Conservation (phyloP, 2,329 filamentous ascomycete species). For the Trichoderma aggressivum region DNA sequence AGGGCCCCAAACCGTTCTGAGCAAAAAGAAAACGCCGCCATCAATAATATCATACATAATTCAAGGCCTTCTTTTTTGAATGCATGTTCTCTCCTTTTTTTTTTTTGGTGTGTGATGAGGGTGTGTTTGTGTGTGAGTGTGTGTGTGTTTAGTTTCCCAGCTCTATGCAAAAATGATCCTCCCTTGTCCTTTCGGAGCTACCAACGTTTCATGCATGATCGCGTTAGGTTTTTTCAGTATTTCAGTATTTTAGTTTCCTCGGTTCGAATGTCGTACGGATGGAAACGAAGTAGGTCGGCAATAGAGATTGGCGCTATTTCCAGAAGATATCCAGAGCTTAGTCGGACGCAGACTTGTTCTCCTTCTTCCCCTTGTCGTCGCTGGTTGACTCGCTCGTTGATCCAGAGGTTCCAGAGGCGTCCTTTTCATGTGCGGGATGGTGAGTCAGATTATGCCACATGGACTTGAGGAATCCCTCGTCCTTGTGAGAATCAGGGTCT, state of each 20-base stretch:
- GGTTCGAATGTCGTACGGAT: conserved; percentile 1
- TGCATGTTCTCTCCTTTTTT: conserved; percentile 27
- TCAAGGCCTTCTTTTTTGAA: conserved; percentile 33
- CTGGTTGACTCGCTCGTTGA: conserved; percentile 20
- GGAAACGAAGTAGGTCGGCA: neutral
- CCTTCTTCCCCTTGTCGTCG: conserved; percentile 30
- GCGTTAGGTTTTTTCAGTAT: conserved; percentile 17
- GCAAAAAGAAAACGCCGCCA: conserved; percentile 30
- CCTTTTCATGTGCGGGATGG: conserved; percentile 55
- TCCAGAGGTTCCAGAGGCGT: conserved; percentile 28
- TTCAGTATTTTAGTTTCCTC: neutral
- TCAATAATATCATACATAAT: conserved; percentile 26
- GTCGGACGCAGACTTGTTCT: conserved; percentile 33
- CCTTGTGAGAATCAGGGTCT: conserved; percentile 57
- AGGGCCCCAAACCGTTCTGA: conserved; percentile 22
- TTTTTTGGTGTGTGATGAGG: neutral
- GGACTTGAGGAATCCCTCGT: conserved; percentile 87
- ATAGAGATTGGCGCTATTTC: conserved; percentile 17
- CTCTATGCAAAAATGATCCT: conserved; percentile 20
- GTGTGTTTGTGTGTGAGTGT: neutral
- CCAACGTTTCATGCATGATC: conserved; percentile 21
- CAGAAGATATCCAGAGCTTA: conserved; percentile 23
- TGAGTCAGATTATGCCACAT: conserved; percentile 93
- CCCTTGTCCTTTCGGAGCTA: neutral
- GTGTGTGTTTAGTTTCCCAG: conserved; percentile 14